Evolutionary conservation across 1,284 basidiomycete genomes (phyloP).

Genomic region (Leccinum pachyderme): DNA sequence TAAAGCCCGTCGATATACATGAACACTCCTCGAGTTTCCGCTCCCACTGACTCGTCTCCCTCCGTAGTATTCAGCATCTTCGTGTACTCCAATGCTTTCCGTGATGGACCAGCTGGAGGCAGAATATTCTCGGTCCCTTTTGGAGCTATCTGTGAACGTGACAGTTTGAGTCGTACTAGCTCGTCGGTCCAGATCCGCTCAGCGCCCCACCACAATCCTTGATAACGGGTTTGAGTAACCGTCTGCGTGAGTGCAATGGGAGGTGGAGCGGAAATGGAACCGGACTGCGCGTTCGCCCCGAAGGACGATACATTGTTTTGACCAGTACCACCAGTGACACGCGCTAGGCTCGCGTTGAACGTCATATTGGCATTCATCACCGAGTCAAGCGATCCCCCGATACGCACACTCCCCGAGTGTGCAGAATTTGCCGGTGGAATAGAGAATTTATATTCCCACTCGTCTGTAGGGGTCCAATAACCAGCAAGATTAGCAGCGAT

Average conservation of each 20-base stretch:
- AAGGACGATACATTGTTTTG: slow-evolving; percentile 5
- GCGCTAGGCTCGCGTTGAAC: slow-evolving; percentile 34
- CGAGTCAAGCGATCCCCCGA: slow-evolving; percentile 28
- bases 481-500: slow-evolving; percentile 57
- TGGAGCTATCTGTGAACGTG: slow-evolving; percentile 62
- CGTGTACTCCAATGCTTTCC: slow-evolving; percentile 35
- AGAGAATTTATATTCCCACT: slow-evolving; percentile 59
- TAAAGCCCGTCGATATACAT: slow-evolving; percentile 63
- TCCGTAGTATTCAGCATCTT: slow-evolving; percentile 22
- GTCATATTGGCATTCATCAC: slow-evolving; percentile 37
- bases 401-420: slow-evolving; percentile 8
- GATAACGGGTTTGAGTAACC: slow-evolving; percentile 56
- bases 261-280: slow-evolving; percentile 11
- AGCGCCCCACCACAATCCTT: slow-evolving; percentile 86
- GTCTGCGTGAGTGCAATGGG: slow-evolving; percentile 32
- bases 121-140: slow-evolving; percentile 55
- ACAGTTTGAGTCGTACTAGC: slow-evolving; percentile 74
- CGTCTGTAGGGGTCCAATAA: slow-evolving; percentile 69
- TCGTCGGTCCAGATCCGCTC: slow-evolving; percentile 89
- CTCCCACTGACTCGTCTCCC: slow-evolving; percentile 43
- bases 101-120: slow-evolving; percentile 58
- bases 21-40: slow-evolving; percentile 61
- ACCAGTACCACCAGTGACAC: slow-evolving; percentile 4
- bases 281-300: not conserved
- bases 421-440: slow-evolving; percentile 25